Evolutionary conservation across 2,329 filamentous ascomycete genomes (phyloP).

Genomic region (Botrytis medusae): DNA sequence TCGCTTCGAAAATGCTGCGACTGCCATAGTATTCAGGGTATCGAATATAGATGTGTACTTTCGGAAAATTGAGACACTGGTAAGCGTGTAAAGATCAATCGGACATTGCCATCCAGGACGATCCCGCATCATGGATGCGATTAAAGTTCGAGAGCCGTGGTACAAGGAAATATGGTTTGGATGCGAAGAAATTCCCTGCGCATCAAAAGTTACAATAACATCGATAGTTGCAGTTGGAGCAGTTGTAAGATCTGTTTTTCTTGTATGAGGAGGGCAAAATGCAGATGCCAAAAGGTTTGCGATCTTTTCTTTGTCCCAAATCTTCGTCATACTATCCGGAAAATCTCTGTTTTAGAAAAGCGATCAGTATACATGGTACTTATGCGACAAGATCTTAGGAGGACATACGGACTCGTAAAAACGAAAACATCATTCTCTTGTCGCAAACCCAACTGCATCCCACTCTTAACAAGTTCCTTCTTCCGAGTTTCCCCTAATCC

Average conservation of each 20-base stretch:
- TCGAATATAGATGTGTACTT: slow-evolving; percentile 85
- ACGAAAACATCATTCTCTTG: slow-evolving; percentile 78
- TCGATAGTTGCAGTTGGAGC: slow-evolving; percentile 48
- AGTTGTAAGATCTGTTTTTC: slow-evolving; percentile 37
- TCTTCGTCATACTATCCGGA: slow-evolving; percentile 81
- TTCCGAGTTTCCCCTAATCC: slow-evolving; percentile 81
- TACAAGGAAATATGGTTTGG: slow-evolving; percentile 92
- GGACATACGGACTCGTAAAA: slow-evolving; percentile 69
- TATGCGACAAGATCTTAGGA: background rate
- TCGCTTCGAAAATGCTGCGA: slow-evolving; percentile 48
- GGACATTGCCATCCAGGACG: slow-evolving; percentile 67
- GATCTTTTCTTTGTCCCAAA: slow-evolving; percentile 73
- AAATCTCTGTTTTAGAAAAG: slow-evolving; percentile 55
- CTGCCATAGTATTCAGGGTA: slow-evolving; percentile 65
- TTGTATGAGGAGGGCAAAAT: slow-evolving; percentile 61
- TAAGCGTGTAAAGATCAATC: slow-evolving; percentile 83
- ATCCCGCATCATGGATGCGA: slow-evolving; percentile 63
- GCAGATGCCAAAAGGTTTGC: slow-evolving; percentile 67
- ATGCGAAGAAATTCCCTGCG: slow-evolving; percentile 77
- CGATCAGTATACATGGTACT: slow-evolving; percentile 11
- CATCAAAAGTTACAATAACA: slow-evolving; percentile 84
- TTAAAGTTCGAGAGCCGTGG: slow-evolving; percentile 74
- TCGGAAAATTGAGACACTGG: slow-evolving; percentile 66
- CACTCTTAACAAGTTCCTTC: slow-evolving; percentile 80
- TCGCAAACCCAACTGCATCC: slow-evolving; percentile 71